Evolutionary conservation across 225 moss, liverwort and hornwort species (phyloP), one percentile per base, ranked within the genome.

Genomic region (Sphagnum tenellum): DNA sequence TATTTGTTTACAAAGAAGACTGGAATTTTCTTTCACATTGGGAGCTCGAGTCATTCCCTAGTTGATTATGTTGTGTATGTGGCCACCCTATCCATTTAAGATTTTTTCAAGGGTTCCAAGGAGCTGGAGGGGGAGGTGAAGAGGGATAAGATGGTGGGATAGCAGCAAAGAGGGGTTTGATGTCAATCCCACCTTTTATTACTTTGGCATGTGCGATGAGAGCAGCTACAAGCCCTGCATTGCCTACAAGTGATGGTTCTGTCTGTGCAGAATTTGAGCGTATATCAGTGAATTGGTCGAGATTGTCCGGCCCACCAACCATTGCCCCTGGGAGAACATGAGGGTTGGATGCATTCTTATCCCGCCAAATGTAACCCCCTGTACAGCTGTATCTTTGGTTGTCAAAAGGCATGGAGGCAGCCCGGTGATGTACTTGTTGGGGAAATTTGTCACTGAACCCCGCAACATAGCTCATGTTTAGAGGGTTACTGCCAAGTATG

Each of bases 201-300:
- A 77, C 70, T 50, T 62, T 66, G 45, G 90, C 81, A 7, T 92
- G 65, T 1, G 92, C 88, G 1, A 90, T 46, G n/a, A 92, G 81
- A 5, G 88, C 90, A 49, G 78, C 86, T 7, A 87, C 79, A n/a
- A 96, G 82, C 9, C 90, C 96, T 9, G 92, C 96, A 62, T 96
- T 96, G 45, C 92, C 96, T 1, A 72, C 78, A 48, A 92, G 54
- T 0, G 90, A 87, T n/a, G 96, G 90, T 70, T 96, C 95, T 3
- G 86, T 88, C 70, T 73, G 89, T 5, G 74, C 70, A 11, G 29
- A 83, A 67, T 88, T 92, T 3, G 11, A 47, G 12, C 96, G 81
- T 45, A 56, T 56, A 67, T 96, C 96, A 2, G 45, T 4, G 46
- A 92, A 96, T 12, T 3, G 44, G 60, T 96, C 96, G 4, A 9